Evolutionary conservation across 495 filamentous ascomycete genomes (phyloP), one percentile per base, ranked within the genome.

Genomic region (Tetracladium setigerum): DNA sequence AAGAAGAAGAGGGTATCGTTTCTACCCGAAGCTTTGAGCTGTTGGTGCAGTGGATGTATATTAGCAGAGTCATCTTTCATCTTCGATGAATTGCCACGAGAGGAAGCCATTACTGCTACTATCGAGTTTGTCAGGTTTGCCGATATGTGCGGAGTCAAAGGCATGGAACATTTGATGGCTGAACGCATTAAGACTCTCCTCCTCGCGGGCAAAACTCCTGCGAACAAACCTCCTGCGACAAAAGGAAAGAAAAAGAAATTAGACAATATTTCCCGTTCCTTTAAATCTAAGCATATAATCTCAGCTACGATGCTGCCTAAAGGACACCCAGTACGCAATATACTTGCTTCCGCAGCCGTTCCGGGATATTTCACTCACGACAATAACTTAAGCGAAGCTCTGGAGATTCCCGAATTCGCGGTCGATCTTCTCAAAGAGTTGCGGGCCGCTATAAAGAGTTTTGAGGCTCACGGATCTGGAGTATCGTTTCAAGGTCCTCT

Each of bases 391-490:
- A 38, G 50, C 10, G 46, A 54, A 30, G 37, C 39, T 15, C 53
- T 36, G 10, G 49, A 50, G 16, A 30, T 46, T 27, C 56, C 56
- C 1, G 22, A 31, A n/a, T 64, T 56, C 46, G 57, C 38, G 37
- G 55, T 49, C 34, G 59, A 64, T 30, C 42, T 62, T 18, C 61
- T 64, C 24, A n/a, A 5, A 46, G 44, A 36, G 15, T 32, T 46
- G 15, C 19, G 16, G 27, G 44, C 7, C 4, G 16, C 44, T 16
- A 8, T 46, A 27, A 30, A 46, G 18, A 46, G 10, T 24, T n/a
- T 30, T 14, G 48, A 48, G 50, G 40, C 45, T 11, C 19, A 27
- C 22, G 22, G 22, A 27, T 27, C 22, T 27, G 22, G 22, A 3
- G 22, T 27, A 27, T 27, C 22, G 22, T 27, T 27, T 27, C 22